These are phyloP conservation scores for Sclerotiophoma versabilis DNA, from an alignment of 2,329 filamentous ascomycete species.

Conservation along the genomic window DNA sequence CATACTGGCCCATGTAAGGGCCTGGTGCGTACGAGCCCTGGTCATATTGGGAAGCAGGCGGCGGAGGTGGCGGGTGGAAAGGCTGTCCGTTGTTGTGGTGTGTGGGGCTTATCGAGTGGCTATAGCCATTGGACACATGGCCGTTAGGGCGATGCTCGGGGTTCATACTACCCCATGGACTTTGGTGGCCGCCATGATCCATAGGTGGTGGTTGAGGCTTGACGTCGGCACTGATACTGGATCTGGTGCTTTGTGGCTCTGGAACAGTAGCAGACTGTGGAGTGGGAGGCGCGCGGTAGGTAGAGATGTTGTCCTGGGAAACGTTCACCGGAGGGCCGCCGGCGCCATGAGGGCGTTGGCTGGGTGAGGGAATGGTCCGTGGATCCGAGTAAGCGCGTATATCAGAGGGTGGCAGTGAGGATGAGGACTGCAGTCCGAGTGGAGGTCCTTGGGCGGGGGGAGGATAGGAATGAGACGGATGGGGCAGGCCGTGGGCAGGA, in stretches of 20 bases:
- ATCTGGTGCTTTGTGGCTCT: constrained; percentile 34
- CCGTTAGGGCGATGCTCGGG: constrained; percentile 46
- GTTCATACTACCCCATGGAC: constrained; percentile 40
- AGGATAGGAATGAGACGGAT: constrained; percentile 32
- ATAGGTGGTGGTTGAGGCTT: constrained; percentile 42
- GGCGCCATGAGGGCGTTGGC: constrained; percentile 47
- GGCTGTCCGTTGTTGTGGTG: constrained; percentile 36
- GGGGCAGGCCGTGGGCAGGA: constrained; percentile 35
- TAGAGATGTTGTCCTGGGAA: constrained; percentile 44
- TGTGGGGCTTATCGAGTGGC: constrained; percentile 39
- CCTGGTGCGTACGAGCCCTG: constrained; percentile 35
- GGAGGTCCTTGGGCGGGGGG: constrained; percentile 30
- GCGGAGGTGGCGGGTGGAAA: constrained; percentile 40
- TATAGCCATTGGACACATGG: constrained; percentile 43
- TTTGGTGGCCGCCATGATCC: constrained; percentile 46
- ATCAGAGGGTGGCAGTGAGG: constrained; percentile 44
- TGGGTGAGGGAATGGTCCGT: constrained; percentile 43
- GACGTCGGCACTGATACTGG: constrained; percentile 37
- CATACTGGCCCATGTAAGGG: constrained; percentile 43
- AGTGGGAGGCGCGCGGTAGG: constrained; percentile 42
- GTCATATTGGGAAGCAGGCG: constrained; percentile 39
- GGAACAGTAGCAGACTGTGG: constrained; percentile 34
- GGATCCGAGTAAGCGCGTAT: constrained; percentile 44
- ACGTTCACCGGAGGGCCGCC: constrained; percentile 42
- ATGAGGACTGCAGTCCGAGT: constrained; percentile 37